Conservation (phyloP, 257 asterid species). For the Thymus mandschuricus region DNA sequence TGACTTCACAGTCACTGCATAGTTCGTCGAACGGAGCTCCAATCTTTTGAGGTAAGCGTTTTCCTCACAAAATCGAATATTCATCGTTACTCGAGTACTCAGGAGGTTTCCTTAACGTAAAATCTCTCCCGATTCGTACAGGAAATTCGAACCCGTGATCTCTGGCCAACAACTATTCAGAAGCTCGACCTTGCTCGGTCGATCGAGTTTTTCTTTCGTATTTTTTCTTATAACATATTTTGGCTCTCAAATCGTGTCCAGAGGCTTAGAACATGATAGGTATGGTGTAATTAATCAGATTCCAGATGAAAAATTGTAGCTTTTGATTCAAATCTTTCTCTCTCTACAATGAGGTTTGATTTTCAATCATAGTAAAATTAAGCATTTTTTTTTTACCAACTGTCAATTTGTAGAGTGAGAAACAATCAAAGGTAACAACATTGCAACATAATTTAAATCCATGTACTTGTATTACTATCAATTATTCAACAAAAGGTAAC, state of each 20-base stretch:
- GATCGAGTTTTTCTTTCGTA: neutral
- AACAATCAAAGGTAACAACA: no score
- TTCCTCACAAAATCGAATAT: neutral
- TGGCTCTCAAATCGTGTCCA: constrained; percentile 20
- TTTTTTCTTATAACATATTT: neutral
- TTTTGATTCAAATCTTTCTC: neutral
- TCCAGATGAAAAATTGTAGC: neutral
- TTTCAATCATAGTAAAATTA: no score
- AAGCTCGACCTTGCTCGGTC: neutral
- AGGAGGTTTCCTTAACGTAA: no score
- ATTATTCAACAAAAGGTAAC: no score
- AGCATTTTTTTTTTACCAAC: no score
- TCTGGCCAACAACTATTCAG: no score
- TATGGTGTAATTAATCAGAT: constrained; percentile 27
- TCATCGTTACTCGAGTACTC: no score
- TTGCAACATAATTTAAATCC: no score
- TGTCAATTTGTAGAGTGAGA: no score
- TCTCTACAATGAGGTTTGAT: neutral
- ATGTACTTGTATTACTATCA: no score
- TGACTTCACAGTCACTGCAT: constrained; percentile 46
- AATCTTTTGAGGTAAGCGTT: constrained; percentile 2
- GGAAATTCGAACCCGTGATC: no score
- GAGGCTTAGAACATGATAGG: constrained; percentile 22
- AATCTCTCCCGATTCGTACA: no score
- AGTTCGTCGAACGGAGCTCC: constrained; percentile 18